Evolutionary conservation across 352 stramenopile species (phyloP).

Genomic region (Globisporangium orthogonon): DNA sequence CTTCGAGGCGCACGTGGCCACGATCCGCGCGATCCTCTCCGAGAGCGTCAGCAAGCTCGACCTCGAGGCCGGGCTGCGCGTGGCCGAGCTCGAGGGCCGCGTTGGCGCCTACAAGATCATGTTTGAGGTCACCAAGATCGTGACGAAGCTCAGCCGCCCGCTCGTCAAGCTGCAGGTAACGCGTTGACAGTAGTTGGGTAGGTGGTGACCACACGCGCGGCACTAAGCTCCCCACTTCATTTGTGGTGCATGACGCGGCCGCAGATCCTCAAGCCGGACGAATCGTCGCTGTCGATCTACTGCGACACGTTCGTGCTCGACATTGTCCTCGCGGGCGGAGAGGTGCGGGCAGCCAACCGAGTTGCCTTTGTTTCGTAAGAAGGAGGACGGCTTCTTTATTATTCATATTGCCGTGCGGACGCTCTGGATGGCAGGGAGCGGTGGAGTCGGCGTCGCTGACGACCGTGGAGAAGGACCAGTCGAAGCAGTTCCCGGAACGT

Average conservation of each 20-base stretch:
- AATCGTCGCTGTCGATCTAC: slow-evolving; percentile 81
- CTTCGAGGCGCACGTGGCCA: slow-evolving; percentile 68
- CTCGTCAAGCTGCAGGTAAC: slow-evolving; percentile 76
- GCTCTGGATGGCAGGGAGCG: slow-evolving; percentile 16
- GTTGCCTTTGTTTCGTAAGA: too few species aligned
- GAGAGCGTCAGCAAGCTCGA: slow-evolving; percentile 83
- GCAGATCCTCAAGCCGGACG: slow-evolving; percentile 82
- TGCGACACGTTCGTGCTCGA: slow-evolving; percentile 88
- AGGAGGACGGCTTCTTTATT: too few species aligned
- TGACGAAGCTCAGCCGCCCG: slow-evolving; percentile 75
- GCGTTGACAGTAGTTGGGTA: not conserved
- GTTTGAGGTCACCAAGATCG: slow-evolving; percentile 88
- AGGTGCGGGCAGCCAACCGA: slow-evolving; percentile 26
- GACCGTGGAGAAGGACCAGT: slow-evolving; percentile 83
- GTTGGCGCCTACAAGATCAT: slow-evolving; percentile 86
- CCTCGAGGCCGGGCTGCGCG: slow-evolving; percentile 73
- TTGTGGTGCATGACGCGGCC: not conserved
- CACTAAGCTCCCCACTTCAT: not conserved
- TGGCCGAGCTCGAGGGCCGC: slow-evolving; percentile 76
- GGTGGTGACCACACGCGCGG: not conserved
- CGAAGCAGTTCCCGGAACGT: slow-evolving; percentile 79
- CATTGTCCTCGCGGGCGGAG: slow-evolving; percentile 66
- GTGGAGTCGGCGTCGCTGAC: slow-evolving; percentile 79
- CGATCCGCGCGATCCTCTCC: slow-evolving; percentile 62
- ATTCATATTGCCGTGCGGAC: not conserved